phyloP scores from a whole-genome alignment of 73 alveolate genomes.

The Stentor roeselii region DNA sequence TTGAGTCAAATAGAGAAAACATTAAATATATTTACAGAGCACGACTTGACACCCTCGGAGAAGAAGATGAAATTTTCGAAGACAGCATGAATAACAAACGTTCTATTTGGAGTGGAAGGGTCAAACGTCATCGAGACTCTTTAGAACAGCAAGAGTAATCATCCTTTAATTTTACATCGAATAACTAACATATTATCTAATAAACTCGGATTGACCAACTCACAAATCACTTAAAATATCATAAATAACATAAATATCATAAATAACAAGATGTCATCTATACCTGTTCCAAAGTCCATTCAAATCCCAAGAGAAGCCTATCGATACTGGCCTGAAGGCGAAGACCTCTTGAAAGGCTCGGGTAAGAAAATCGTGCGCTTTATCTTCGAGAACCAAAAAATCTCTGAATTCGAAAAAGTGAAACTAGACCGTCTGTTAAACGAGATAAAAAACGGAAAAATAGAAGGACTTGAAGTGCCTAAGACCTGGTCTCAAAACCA shows the following conservation, averaged over 20 bases:
- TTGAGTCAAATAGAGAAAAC: background rate
- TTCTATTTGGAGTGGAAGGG: background rate
- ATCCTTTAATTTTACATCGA: no score
- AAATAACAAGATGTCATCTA: no score
- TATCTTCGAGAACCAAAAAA: background rate
- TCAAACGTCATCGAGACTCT: background rate
- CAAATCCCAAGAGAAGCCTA: background rate
- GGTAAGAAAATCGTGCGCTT: background rate
- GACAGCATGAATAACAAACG: background rate
- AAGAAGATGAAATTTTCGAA: background rate
- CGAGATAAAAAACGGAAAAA: background rate
- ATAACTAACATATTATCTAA: no score
- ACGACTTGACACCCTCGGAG: background rate
- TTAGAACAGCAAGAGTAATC: no score
- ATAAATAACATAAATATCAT: no score
- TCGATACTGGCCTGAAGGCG: background rate
- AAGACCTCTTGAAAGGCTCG: background rate
- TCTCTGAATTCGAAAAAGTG: slow-evolving; percentile 7
- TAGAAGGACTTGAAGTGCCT: background rate
- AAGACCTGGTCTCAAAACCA: background rate
- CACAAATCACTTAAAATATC: no score
- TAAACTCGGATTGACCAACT: no score
- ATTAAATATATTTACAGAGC: background rate
- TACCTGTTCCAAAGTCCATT: background rate
- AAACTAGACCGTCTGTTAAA: background rate